Evolutionary conservation across 2,329 filamentous ascomycete species (phyloP), one percentile per base, ranked within the genome.

Genomic region (Aureobasidium sp.): DNA sequence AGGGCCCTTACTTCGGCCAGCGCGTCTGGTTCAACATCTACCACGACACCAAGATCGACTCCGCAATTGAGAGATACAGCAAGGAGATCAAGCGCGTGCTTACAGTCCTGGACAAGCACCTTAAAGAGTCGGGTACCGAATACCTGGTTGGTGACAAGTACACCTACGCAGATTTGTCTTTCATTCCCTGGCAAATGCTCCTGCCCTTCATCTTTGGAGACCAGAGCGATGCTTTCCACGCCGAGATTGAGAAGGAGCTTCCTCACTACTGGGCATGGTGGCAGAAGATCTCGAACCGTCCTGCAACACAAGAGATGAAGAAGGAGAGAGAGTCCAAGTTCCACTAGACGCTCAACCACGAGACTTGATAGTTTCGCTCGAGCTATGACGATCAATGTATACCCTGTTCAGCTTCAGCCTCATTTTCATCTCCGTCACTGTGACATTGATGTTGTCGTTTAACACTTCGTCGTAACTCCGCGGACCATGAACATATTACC

Each of bases 1-100:
- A 79, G 66, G 78, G 76, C 0, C 78, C 77, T 0, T 81, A 79
- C 65, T 80, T 69, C 48, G 79, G 78, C 4, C 75, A 80, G 65
- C 64, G 63, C 2, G 66, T 64, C 22, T 77, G 75, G 75, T 77
- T 77, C 65, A 70, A 67, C 9, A 66, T 65, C 36, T 72, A 66
- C 64, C 74, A 76, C 61, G 59, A 68, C 0, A 79, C 82, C 68
- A 74, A 78, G 63, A 5, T 83, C 6, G 73, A 72, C 0, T 76
- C 71, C 7, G 81, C 77, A 11, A 71, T 78, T 22, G 73, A 78
- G 15, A 72, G 80, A 8, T 84, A 83, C 69, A 65, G 66, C 14
- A 73, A 76, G 9, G 79, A 83, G 68, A 72, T 79, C n/a, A 70
- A 72, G 17, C 75, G 81, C 6, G 74, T 83, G 1, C 72, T 75